A percentile compares a stretch with the other conserved stretches of the same genome.
phyloP scores from a whole-genome alignment of 139 green algal species.

The Eudorina sp. region DNA sequence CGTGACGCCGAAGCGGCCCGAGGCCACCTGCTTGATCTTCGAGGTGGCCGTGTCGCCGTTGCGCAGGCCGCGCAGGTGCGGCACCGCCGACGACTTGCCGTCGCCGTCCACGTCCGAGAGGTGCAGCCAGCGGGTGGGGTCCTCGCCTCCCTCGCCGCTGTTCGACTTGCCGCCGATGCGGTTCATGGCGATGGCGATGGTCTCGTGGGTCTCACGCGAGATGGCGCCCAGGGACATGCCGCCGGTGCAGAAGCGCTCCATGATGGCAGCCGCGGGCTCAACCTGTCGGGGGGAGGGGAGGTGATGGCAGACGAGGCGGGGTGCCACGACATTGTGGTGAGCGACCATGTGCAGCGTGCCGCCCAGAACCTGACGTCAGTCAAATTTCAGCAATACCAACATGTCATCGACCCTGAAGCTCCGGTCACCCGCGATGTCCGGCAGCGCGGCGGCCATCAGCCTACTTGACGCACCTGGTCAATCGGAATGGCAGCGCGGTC shows the following conservation, averaged over 20 bases:
- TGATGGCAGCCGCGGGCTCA: conserved; percentile 91
- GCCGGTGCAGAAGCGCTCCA: conserved; percentile 98
- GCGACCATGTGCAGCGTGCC: too few relatives aligned
- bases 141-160: conserved; percentile 95
- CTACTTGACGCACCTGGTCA: conserved; percentile 82
- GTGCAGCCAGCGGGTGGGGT: conserved; percentile 86
- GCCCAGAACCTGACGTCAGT: too few relatives aligned
- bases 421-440: too few relatives aligned
- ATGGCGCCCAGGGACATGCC: conserved; percentile 99
- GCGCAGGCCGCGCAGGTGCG: conserved; percentile 93
- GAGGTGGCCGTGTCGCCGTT: conserved; percentile 95
- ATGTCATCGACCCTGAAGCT: not conserved
- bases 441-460: too few relatives aligned
- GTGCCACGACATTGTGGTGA: not conserved
- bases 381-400: not conserved
- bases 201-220: conserved; percentile 97
- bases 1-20: conserved; percentile 97
- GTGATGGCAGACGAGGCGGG: too few relatives aligned
- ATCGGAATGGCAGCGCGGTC: conserved; percentile 81
- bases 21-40: conserved; percentile 96
- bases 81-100: conserved; percentile 84
- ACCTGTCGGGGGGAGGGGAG: too few relatives aligned
- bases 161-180: conserved; percentile 98
- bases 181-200: conserved; percentile 99
- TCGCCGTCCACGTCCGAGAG: conserved; percentile 84